Evolutionary conservation across 2,329 filamentous ascomycete species (phyloP), one percentile per base, ranked within the genome.

Genomic region (Ceratocystiopsis sp.): DNA sequence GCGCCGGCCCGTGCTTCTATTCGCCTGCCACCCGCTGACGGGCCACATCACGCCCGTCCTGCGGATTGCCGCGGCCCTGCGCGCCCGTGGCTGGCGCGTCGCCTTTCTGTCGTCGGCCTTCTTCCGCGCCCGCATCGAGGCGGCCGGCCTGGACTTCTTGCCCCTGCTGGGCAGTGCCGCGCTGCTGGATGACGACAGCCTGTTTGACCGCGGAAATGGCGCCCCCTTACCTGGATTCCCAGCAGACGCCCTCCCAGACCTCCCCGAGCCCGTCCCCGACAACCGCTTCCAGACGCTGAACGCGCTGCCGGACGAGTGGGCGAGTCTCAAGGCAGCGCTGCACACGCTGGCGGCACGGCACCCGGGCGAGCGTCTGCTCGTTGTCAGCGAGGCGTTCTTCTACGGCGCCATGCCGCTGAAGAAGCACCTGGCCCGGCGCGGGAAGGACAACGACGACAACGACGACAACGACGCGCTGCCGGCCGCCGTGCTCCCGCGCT

Each of bases 21-120:
- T 63, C 43, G 49, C 56, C 36, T 56, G 56, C 44, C 59, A 62
- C 42, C 51, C 57, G 2, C 51, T 63, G 21, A 59, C 58, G 9
- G 61, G 61, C 9, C 61, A 63, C 45, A 47, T 63, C 17, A 55
- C 55, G 0, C 61, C 60, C 0, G 48, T 59, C 35, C 43, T 60
- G 36, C 56, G 59, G 37, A 55, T 63, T 37, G 55, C 59, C n/a
- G 46, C 47, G 3, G 53, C 50, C 16, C 54, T 64, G 25, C 47
- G 42, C 32, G 38, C 50, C 16, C 55, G 53, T 3, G 55, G 54
- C 35, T 61, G 57, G 56, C 44, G 48, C 3, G 53, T 58, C 29
- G 56, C 51, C 37, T 61, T 61, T 49, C 54, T 63, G 1, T 57
- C 60, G 33, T 55, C 59, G 6, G 58, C 52, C 3, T 52, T 57